Percentiles rank a stretch among this genome's conserved stretches.
These are phyloP conservation scores for Pichia sp. DNA, from an alignment of 1,139 yeast species.

Conservation along the genomic window DNA sequence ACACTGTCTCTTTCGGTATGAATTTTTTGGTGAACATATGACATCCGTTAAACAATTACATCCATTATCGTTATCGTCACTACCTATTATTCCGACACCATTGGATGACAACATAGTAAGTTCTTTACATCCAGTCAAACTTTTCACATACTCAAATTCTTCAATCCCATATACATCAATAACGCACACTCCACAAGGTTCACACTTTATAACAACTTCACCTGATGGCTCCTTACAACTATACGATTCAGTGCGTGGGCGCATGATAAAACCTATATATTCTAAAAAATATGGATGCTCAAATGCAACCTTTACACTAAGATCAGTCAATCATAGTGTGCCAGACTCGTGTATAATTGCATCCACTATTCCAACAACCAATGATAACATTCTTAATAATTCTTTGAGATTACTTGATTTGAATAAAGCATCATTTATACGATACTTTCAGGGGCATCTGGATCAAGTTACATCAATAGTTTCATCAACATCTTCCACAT, in stretches of 20 bases:
- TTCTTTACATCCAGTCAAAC: conserved; percentile 43
- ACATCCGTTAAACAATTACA: neutral
- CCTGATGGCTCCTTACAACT: conserved; percentile 79
- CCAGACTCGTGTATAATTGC: conserved; percentile 48
- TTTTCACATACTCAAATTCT: conserved; percentile 44
- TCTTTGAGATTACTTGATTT: conserved; percentile 70
- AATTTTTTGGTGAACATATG: no score
- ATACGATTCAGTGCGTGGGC: conserved; percentile 71
- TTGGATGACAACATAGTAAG: neutral
- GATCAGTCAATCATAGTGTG: conserved; percentile 62
- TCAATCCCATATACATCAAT: conserved; percentile 67
- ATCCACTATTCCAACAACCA: conserved; percentile 47
- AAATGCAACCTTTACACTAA: conserved; percentile 69
- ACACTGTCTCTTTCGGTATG: no score
- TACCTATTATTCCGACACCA: conserved; percentile 7
- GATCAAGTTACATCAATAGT: conserved; percentile 62
- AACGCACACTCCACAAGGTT: conserved; percentile 83
- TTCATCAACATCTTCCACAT: conserved; percentile 5
- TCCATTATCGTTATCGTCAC: conserved; percentile 4
- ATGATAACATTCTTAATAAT: conserved; percentile 41
- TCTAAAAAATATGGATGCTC: conserved; percentile 92
- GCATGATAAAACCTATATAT: conserved; percentile 56
- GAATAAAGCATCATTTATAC: conserved; percentile 68
- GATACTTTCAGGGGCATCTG: conserved; percentile 85
- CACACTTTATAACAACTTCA: conserved; percentile 68